phyloP scores from a whole-genome alignment of 1,139 yeast genomes.

The Yamadazyma atmosphaerica region DNA sequence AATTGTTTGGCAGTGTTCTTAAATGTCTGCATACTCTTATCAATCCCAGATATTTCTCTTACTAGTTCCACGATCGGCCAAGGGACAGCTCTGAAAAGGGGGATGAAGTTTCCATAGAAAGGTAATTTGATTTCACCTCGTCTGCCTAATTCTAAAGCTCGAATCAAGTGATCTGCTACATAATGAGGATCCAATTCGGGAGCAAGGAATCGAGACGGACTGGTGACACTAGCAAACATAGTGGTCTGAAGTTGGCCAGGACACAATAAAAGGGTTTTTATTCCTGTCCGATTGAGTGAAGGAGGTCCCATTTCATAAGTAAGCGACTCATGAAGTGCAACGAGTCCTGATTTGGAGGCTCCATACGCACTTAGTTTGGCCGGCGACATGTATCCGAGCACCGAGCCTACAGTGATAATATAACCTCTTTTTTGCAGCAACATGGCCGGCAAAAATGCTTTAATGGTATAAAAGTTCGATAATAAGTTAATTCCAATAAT shows the following conservation, averaged over 20 bases:
- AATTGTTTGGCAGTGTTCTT: constrained; percentile 17
- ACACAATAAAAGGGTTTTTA: constrained; percentile 73
- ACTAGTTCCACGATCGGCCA: constrained; percentile 64
- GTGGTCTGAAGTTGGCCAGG: constrained; percentile 83
- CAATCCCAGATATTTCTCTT: constrained; percentile 63
- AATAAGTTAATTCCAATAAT: constrained; percentile 65
- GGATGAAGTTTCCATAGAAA: constrained; percentile 69
- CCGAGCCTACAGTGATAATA: constrained; percentile 78
- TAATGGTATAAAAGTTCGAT: constrained; percentile 69
- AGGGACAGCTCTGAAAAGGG: constrained; percentile 69
- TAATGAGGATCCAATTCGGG: constrained; percentile 72
- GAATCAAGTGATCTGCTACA: constrained; percentile 62
- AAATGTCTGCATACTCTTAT: constrained; percentile 50
- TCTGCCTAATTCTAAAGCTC: constrained; percentile 58
- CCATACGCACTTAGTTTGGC: constrained; percentile 82
- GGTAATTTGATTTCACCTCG: constrained; percentile 75
- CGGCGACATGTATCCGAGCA: constrained; percentile 82
- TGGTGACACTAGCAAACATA: constrained; percentile 68
- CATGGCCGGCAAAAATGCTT: constrained; percentile 75
- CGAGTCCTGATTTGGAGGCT: constrained; percentile 83
- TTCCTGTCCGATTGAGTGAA: constrained; percentile 46
- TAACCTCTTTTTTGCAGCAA: constrained; percentile 63
- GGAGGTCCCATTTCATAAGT: constrained; percentile 69
- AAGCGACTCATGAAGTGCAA: constrained; percentile 81
- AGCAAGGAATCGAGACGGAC: constrained; percentile 75